Evolutionary conservation across 1,284 basidiomycete species (phyloP), one percentile per base, ranked within the genome.

Genomic region (Trichosporon sp.): DNA sequence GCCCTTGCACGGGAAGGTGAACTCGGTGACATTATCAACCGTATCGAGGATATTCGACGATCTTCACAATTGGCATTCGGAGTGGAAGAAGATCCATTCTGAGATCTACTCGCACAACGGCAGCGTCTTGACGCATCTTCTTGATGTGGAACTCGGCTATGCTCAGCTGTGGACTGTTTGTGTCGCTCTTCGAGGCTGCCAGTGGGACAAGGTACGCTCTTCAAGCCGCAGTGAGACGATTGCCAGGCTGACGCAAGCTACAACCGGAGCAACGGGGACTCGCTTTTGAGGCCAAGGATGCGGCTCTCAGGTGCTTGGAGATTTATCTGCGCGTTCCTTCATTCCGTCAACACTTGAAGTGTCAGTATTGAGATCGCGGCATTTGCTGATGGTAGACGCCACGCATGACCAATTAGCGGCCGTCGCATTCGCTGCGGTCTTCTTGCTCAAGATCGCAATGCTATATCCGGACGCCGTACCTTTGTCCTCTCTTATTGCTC

Each of bases 141-240:
- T 95, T 33, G 87, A 88, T 1, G 89, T 90, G 8, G 93, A 96
- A 73, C 82, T 95, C 64, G 88, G 93, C 72, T 92, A 94, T 74
- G 90, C 92, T 29, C 92, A 95, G 77, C 83, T 96, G 5, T 96
- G 93, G 92, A 86, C 95, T 33, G 89, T 93, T 31, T 95, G 93
- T 74, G 89, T 95, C 5, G 92, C 92, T 9, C 83, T 96, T 36
- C 86, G 93, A 62, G 93, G 93, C 6, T 90, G 89, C 40, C 87
- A 90, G 10, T 95, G 92, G 90, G 92, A 95, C 73, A 94, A 92
- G 80, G 93, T 95, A 44, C 19, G 37, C 14, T 19, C 3, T 10
- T 9, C 19, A 88, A 87, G 73, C 5, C 25, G 9, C 21, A 8
- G 13, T 19, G 37, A n/a, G n/a, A n/a, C 14, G 14, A n/a, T 14